These are phyloP conservation scores for Scedosporium minutisporum DNA, from an alignment of 2,329 filamentous ascomycete genomes.

Conservation along the genomic window DNA sequence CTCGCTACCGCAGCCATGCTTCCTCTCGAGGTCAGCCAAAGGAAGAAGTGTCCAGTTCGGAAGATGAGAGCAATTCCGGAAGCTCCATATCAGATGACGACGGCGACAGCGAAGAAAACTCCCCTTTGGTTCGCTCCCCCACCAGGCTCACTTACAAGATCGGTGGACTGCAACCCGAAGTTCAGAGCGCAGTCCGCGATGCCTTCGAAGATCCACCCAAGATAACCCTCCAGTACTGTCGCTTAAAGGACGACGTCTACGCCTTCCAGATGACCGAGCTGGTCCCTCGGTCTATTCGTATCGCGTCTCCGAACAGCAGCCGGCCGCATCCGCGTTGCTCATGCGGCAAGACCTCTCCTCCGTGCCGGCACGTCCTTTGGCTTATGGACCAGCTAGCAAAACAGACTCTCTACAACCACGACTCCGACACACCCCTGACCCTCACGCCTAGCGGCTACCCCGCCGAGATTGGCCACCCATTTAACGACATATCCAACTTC, in stretches of 20 bases:
- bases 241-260: constrained; percentile 36
- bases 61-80: constrained; percentile 17
- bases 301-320: constrained; percentile 29
- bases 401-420: constrained; percentile 32
- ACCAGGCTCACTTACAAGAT: constrained; percentile 30
- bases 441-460: constrained; percentile 34
- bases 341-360: constrained; percentile 22
- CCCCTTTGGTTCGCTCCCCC: constrained; percentile 25
- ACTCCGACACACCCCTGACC: constrained; percentile 26
- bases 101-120: constrained; percentile 6
- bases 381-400: constrained; percentile 42
- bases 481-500: constrained; percentile 37
- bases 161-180: constrained; percentile 25
- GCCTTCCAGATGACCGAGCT: constrained; percentile 48
- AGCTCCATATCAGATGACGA: constrained; percentile 24
- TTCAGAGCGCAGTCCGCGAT: constrained; percentile 29
- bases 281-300: constrained; percentile 41
- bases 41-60: constrained; percentile 17
- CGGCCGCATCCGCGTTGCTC: constrained; percentile 35
- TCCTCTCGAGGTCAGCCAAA: neutral
- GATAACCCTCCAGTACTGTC: constrained; percentile 40
- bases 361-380: constrained; percentile 45
- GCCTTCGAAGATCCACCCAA: constrained; percentile 37
- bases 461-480: constrained; percentile 37
- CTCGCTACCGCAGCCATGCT: neutral